Evolutionary conservation across 2,329 filamentous ascomycete genomes (phyloP).

Genomic region (Orbilia quercus): DNA sequence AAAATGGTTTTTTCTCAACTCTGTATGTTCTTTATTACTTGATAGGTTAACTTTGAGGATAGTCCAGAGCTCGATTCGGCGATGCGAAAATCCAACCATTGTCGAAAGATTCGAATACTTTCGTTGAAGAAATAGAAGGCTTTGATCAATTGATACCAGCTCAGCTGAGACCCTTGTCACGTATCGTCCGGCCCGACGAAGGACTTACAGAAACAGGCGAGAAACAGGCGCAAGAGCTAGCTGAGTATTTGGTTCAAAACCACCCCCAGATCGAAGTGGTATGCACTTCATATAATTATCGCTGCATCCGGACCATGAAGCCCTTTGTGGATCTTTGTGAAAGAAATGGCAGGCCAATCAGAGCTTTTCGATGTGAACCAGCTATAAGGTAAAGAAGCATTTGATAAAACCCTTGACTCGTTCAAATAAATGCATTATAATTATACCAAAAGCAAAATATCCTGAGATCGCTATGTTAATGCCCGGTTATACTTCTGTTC

Average conservation of each 20-base stretch:
- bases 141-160: background rate
- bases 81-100: background rate
- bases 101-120: too few species aligned
- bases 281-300: slow-evolving; percentile 19
- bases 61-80: slow-evolving; percentile 15
- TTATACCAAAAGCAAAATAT: too few species aligned
- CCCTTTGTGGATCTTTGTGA: slow-evolving; percentile 10
- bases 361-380: slow-evolving; percentile 15
- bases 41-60: too few species aligned
- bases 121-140: background rate
- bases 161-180: too few species aligned
- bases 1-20: too few species aligned
- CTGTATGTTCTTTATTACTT: too few species aligned
- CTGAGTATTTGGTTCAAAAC: background rate
- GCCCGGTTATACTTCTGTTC: too few species aligned
- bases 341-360: background rate
- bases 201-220: background rate
- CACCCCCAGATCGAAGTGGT: slow-evolving; percentile 9
- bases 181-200: slow-evolving; percentile 12
- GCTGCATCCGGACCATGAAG: slow-evolving; percentile 17
- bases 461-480: too few species aligned
- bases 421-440: too few species aligned
- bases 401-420: background rate
- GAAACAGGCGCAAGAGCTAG: slow-evolving; percentile 19
- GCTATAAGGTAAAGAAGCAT: slow-evolving; percentile 4